Base-by-base conservation (phyloP, 345 rosid genomes). In the Balakata baccata region DNA sequence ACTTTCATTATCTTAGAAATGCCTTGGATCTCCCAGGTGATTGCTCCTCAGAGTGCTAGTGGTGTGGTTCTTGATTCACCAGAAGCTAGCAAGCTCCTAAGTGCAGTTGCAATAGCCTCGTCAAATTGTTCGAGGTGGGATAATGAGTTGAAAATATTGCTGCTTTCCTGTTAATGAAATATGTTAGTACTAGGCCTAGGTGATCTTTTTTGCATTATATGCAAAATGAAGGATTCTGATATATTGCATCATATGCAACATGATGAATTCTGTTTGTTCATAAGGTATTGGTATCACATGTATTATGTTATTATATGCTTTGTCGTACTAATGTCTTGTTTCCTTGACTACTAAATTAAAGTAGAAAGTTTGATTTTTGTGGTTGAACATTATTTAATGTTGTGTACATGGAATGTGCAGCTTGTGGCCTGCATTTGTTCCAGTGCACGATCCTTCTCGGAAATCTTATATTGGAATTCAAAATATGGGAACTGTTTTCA, bases 371-470 rank as follows among this genome's bases (percentile, higher is more conserved):
- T n/a, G 4, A 34, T 66, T 59, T 45, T 78, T 57, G 64, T n/a
- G 11, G 2, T 59, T 12, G 20, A 16, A 29, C 45, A 5, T 16
- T 52, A 46, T 23, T 37, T 52, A 60, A 61, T 68, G 34, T 41
- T 12, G 66, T 77, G 61, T 18, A 23, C 11, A 66, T 20, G 73
- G 76, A 69, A 64, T 23, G 61, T 85, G 81, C 86, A 93, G 99
- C 86, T 83, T 87, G 82, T 93, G 94, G 96, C 94, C 99, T 64
- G 97, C 90, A 72, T 93, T 95, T 89, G 98, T 95, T 72, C 97
- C 99, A 22, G 98, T 95, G 76, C 98, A 91, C 58, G 97, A 87
- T 83, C 97, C 97, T 80, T 91, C 99, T 34, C 85, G 98, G 57
- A 79, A 89, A 78, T 92, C 99, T 68, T 90, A 85, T 83, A 89